These are phyloP conservation scores for Prunus mongolica DNA, from an alignment of 306 rosid species.

Conservation along the genomic window DNA sequence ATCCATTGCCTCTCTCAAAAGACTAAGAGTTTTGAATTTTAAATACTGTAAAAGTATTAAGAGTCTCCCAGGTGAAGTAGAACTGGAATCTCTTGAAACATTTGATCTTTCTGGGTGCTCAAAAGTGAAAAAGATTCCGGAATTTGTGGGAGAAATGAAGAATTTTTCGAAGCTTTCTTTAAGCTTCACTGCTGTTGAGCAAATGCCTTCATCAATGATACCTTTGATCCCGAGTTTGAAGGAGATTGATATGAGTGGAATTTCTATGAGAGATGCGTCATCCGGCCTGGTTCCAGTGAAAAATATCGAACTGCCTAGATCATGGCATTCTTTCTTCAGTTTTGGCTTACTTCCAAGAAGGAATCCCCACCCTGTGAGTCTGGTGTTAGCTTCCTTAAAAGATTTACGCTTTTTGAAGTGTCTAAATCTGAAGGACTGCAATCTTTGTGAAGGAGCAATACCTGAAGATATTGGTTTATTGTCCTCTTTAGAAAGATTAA, in stretches of 20 bases:
- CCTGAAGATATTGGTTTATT: neutral
- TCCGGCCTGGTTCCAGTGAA: neutral
- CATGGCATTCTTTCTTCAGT: neutral
- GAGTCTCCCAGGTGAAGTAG: neutral
- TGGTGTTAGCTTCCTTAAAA: neutral
- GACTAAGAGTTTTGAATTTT: neutral
- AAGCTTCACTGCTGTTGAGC: neutral
- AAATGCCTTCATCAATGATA: slow-evolving; percentile 6
- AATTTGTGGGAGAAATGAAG: slow-evolving; percentile 8
- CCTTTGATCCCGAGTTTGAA: neutral
- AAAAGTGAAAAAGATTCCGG: slow-evolving; percentile 5
- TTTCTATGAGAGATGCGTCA: neutral
- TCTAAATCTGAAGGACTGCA: neutral
- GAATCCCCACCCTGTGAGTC: neutral
- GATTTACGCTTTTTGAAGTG: neutral
- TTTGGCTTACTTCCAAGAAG: neutral
- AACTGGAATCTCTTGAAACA: neutral
- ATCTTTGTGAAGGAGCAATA: neutral
- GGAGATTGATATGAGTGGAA: neutral
- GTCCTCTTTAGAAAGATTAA: neutral
- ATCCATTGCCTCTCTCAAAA: slow-evolving; percentile 2
- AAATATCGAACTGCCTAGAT: neutral
- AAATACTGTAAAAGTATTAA: neutral
- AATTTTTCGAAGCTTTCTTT: neutral
- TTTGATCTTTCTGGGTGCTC: neutral